Evolutionary conservation across 2,329 filamentous ascomycete genomes (phyloP).

Genomic region (Remersonia thermophila): DNA sequence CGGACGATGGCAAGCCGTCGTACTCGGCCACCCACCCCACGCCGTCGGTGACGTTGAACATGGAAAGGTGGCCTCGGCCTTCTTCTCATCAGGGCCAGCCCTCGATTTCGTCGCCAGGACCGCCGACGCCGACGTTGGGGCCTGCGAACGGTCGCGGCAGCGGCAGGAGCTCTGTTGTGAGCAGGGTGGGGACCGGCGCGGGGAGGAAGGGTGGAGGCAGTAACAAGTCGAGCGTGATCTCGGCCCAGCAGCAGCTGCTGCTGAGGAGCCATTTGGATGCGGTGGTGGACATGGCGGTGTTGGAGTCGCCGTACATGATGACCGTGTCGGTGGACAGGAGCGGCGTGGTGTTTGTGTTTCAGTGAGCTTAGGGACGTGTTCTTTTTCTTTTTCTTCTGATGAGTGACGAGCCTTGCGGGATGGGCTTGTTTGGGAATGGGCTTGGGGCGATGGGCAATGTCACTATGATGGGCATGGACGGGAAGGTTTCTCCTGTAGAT

Average conservation of each 20-base stretch:
- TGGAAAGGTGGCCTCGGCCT: constrained; percentile 43
- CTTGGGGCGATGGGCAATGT: background rate
- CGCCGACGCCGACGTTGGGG: constrained; percentile 18
- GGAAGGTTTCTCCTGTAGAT: too few relatives aligned
- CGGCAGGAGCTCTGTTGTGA: constrained; percentile 9
- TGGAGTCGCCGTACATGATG: constrained; percentile 88
- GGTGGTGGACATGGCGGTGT: constrained; percentile 73
- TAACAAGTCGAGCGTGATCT: constrained; percentile 65
- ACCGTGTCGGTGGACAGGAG: constrained; percentile 80
- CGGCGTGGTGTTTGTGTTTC: constrained; percentile 78
- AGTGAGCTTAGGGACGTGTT: constrained; percentile 24
- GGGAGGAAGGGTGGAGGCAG: constrained; percentile 20
- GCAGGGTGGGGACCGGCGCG: constrained; percentile 13
- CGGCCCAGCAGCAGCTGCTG: constrained; percentile 74
- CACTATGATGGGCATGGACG: too few relatives aligned
- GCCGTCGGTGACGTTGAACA: constrained; percentile 51
- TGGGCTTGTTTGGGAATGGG: background rate
- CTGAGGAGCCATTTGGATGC: constrained; percentile 78
- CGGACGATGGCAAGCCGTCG: constrained; percentile 58
- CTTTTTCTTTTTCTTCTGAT: too few relatives aligned
- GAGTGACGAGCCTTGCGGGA: background rate
- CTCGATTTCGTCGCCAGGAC: constrained; percentile 15
- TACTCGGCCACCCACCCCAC: constrained; percentile 56
- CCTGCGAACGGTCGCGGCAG: background rate
- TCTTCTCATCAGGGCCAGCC: too few relatives aligned